Percentiles rank a stretch among this genome's conserved stretches.
Evolutionary conservation across 148 eudicot species (phyloP).

Genomic region (Selenicereus undatus): DNA sequence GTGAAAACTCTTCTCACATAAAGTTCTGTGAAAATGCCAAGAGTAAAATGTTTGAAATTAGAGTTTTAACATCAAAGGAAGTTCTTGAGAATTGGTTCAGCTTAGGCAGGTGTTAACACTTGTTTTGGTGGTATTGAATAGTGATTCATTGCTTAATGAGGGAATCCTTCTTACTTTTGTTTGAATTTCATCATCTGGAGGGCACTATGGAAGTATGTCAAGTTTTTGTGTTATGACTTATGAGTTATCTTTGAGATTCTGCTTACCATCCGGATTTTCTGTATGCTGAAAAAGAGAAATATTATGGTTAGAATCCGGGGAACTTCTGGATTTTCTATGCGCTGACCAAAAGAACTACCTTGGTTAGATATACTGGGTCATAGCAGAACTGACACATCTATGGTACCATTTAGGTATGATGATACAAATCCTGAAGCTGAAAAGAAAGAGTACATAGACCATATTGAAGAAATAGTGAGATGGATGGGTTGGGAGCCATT

Average conservation of each 20-base stretch:
- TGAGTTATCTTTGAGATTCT: not conserved
- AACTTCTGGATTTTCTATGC: too few species aligned
- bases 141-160: not conserved
- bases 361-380: not conserved
- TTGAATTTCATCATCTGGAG: not conserved
- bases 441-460: constrained; percentile 58
- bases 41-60: not conserved
- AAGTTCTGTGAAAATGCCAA: not conserved
- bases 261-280: too few species aligned
- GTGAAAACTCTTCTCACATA: not conserved
- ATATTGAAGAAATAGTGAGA: constrained; percentile 58
- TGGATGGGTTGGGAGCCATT: constrained; percentile 99
- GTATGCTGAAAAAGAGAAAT: too few species aligned
- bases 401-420: constrained; percentile 56
- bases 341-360: too few species aligned
- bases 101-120: not conserved
- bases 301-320: too few species aligned
- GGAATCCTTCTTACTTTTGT: not conserved
- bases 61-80: not conserved
- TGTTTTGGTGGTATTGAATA: not conserved
- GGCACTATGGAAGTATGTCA: not conserved
- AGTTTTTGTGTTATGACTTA: not conserved
- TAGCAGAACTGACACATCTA: constrained; percentile 4
- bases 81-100: not conserved
- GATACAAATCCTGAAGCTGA: constrained; percentile 99